Evolutionary conservation across 2,329 filamentous ascomycete species (phyloP), one percentile per base, ranked within the genome.

Genomic region (Aspergillus puulaauensis): DNA sequence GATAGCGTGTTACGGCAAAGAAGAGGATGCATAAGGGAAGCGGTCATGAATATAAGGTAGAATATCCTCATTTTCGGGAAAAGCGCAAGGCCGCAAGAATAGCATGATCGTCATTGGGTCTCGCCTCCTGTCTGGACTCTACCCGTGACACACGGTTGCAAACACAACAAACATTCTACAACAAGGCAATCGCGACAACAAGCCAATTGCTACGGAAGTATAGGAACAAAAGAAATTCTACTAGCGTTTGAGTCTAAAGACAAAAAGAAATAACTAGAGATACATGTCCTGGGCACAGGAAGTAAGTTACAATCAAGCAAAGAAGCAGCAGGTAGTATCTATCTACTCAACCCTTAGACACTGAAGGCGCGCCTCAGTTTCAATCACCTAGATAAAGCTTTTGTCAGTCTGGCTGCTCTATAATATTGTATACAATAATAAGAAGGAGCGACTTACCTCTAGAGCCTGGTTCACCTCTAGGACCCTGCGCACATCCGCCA

Each of bases 401-500:
- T 44, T 9, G 61, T 69, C 61, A 69, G 65, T 43, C 9, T 37
- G 21, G 48, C 37, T 23, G 6, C 39, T 33, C n/a, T 8, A 8
- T 15, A 3, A 37, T 39, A 24, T 11, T 44, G n/a, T 23, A 23
- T 9, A 23, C n/a, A 11, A 15, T 12, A 44, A 35, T 12, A 44
- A 35, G 58, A 63, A 19, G 8, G 12, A 37, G 23, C 4, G 44
- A 84, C 88, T 86, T 77, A 96, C 95, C 77, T 99, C 95, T 69
- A 99, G 82, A 69, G 95, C 95, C 79, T 99, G 95, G 78, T 90
- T 88, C 64, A 98, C 95, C 79, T 99, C 95, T 70, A 99, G 81
- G 64, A 96, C 91, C 79, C 92, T 90, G 73, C 95, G 86, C 61
- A 92, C 90, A 81, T 99, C 95, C 52, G 83, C 84, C 66, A 99